phyloP scores from a whole-genome alignment of 1,284 basidiomycete species.

The Puccinia novopanici region DNA sequence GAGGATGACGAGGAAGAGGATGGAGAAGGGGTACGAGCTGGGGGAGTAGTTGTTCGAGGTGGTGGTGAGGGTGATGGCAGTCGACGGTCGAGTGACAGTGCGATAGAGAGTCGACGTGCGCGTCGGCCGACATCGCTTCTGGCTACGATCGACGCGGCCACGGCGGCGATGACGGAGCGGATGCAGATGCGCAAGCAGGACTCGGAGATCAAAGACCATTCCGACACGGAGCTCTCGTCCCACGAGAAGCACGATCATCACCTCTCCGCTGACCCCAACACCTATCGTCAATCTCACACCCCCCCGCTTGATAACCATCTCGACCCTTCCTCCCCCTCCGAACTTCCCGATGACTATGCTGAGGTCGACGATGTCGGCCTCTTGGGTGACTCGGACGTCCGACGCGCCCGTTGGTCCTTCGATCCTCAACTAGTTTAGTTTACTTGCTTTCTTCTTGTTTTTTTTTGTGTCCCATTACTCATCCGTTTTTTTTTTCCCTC shows the following conservation, averaged over 20 bases:
- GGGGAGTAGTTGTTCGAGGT: not conserved
- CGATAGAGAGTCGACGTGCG: not conserved
- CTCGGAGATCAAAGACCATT: not conserved
- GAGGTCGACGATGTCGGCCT: constrained; percentile 10
- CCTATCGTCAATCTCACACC: not conserved
- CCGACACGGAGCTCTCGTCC: not conserved
- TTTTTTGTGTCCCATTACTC: not conserved
- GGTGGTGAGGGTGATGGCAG: constrained; percentile 18
- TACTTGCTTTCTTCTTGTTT: not conserved
- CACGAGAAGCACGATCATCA: not conserved
- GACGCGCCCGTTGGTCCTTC: constrained; percentile 45
- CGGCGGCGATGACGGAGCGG: constrained; percentile 41
- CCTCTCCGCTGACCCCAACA: not conserved
- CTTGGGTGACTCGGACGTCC: constrained; percentile 23
- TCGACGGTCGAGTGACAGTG: constrained; percentile 46
- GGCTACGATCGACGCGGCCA: constrained; percentile 57
- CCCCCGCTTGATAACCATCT: not conserved
- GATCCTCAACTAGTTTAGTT: constrained; percentile 45
- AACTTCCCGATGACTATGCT: not conserved
- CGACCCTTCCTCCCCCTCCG: not conserved
- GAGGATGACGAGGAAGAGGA: constrained; percentile 18
- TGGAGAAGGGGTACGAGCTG: not conserved
- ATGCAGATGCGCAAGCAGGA: constrained; percentile 26
- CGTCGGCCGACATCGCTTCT: constrained; percentile 55
- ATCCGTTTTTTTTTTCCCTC: constrained; percentile 12